Evolutionary conservation across 1,284 basidiomycete genomes (phyloP), one percentile per base, ranked within the genome.

Genomic region (Marasmius tenuissimus): DNA sequence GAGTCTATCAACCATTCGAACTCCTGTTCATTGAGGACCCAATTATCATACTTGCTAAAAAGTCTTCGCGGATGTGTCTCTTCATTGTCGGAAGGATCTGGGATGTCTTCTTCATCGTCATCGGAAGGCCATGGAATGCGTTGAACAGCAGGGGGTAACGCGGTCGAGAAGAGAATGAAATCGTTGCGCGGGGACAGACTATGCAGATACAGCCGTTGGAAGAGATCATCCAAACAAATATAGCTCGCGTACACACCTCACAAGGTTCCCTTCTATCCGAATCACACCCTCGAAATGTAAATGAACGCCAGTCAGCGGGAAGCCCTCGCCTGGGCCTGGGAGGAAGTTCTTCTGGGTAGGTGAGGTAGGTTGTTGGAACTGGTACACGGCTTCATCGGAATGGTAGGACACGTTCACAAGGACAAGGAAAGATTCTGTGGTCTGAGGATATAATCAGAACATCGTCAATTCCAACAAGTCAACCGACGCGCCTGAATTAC

Each of bases 251-350:
- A 73, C 78, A 22, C 69, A 89, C 85, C 90, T 87, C 58, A 90
- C 72, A 18, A 96, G 78, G 16, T 81, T 81, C 27, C 93, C 93
- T 62, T 94, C 92, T 16, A 92, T 82, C 5, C 87, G 84, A 62
- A 94, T 83, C 22, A 95, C 93, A 1, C 94, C 94, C 71, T 96
- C 94, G 57, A 94, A 86, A 37, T 85, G 82, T 51, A 94, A 76
- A 60, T 78, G 81, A 47, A 92, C 74, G 14, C 85, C 81, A 60
- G 89, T 88, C 52, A 93, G 76, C 0, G 85, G 83, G 7, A 86
- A 71, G 2, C 83, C 90, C 74, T 94, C 92, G 8, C 94, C 94
- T 9, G 94, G 85, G 33, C 93, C 94, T 12, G 87, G 80, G 18
- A 90, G 76, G 71, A 93, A 93, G 69, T 82, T 87, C 57, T 82